Evolutionary conservation across 2,329 filamentous ascomycete species (phyloP), one percentile per base, ranked within the genome.

Genomic region (Colletotrichum noveboracense): DNA sequence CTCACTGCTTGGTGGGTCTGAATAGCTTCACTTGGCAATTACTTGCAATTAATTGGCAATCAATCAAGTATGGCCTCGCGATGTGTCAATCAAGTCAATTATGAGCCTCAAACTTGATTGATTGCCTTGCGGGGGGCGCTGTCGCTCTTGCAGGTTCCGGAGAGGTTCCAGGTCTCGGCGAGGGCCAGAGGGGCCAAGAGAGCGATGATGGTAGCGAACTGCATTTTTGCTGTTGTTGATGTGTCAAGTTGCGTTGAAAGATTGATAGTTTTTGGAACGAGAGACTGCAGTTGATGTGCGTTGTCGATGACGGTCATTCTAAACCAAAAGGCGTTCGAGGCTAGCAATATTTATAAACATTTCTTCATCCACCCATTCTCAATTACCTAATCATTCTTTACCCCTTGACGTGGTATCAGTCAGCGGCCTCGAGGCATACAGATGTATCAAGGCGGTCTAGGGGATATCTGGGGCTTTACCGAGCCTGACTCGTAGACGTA

Each of bases 131-230:
- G n/a, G n/a, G n/a, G n/a, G n/a, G n/a, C n/a, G n/a, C n/a, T n/a
- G n/a, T n/a, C n/a, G n/a, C n/a, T n/a, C n/a, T n/a, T n/a, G 70
- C 70, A 72, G 8, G 70, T 68, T 24, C 70, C 70, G 9, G 52
- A 36, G 2, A 67, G 26, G 34, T 52, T 61, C 52, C 64, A 68
- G 52, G 16, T 52, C 0, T 7, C 16, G 3, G 70, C 62, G 3
- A 48, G 26, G 8, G 64, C 62, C 52, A 48, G 7, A 21, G 70
- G 52, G 10, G 21, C 26, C 7, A 72, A 3, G n/a, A 60, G 28
- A 28, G 55, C 62, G 52, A 52, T 5, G 26, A 72, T 6, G n/a
- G 34, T 36, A 18, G 36, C n/a, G 52, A 68, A 52, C n/a, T 52
- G 52, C 70, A 72, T 72, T 6, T 52, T 67, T 26, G 43, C n/a